Evolutionary conservation across 345 rosid genomes (phyloP).

Genomic region (Gossypium australe): DNA sequence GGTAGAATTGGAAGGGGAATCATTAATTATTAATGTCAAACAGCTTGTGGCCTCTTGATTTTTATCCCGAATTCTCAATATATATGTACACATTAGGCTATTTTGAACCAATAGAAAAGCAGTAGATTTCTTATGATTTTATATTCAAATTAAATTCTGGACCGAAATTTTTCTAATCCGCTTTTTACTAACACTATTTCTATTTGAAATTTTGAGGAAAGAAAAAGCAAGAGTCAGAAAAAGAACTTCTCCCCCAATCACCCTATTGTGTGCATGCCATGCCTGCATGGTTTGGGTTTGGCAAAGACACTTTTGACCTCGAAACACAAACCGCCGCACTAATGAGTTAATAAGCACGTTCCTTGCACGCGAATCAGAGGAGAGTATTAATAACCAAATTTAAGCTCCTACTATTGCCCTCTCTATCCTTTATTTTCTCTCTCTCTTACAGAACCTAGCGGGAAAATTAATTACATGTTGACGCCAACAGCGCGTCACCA

Average conservation of each 20-base stretch:
- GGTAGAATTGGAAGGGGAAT: no score
- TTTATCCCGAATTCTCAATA: no score
- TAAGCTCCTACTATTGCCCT: not conserved
- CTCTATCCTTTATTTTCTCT: not conserved
- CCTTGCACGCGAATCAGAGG: not conserved
- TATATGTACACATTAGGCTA: no score
- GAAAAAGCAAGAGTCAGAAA: not conserved
- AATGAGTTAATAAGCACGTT: not conserved
- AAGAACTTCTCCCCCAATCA: not conserved
- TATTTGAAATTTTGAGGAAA: not conserved
- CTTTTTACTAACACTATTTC: no score
- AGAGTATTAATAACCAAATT: constrained; percentile 3
- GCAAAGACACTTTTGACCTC: constrained; percentile 1
- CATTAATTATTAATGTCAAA: not conserved
- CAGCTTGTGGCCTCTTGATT: not conserved
- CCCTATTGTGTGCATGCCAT: not conserved
- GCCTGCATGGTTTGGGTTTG: constrained; percentile 12
- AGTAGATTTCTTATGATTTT: no score
- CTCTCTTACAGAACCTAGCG: constrained; percentile 6
- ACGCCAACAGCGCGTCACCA: constrained; percentile 36
- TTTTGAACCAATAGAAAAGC: no score
- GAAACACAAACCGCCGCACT: not conserved
- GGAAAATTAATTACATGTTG: constrained; percentile 22
- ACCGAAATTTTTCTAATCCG: no score
- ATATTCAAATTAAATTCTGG: no score